phyloP scores from a whole-genome alignment of 108 stramenopile genomes.

The Skeletonema menzelii region DNA sequence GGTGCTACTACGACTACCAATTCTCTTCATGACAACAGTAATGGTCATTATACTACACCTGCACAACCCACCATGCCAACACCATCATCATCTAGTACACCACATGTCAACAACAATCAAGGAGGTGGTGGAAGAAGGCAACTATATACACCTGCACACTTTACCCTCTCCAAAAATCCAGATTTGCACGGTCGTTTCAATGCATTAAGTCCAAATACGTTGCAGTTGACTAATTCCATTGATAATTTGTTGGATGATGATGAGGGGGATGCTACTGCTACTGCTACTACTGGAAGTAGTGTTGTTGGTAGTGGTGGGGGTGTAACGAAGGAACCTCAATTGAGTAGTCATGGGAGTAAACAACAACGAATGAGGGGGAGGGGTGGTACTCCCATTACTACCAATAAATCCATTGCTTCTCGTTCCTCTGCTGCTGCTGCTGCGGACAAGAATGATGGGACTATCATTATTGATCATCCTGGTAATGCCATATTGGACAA shows the following conservation, averaged over 20 bases:
- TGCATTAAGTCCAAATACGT: constrained; percentile 70
- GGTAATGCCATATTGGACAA: not conserved
- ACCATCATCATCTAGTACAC: not conserved
- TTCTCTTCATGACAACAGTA: not conserved
- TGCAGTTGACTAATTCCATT: constrained; percentile 72
- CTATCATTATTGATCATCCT: not conserved
- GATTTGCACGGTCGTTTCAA: constrained; percentile 42
- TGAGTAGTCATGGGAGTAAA: not conserved
- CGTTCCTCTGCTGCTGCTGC: too few relatives aligned
- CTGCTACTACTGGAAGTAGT: not conserved
- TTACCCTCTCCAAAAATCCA: constrained; percentile 45
- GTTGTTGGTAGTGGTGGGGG: not conserved
- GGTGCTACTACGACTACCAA: too few relatives aligned
- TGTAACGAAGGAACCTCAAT: not conserved
- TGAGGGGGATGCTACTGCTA: constrained; percentile 8
- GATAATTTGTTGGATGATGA: constrained; percentile 77
- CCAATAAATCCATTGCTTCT: not conserved
- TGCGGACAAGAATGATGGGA: too few relatives aligned
- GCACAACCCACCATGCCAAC: constrained; percentile 4
- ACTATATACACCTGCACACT: constrained; percentile 45
- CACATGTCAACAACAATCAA: not conserved
- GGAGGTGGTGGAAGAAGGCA: constrained; percentile 11
- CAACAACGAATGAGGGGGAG: not conserved
- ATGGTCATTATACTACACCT: not conserved
- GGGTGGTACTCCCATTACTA: not conserved